phyloP scores from a whole-genome alignment of 257 asterid genomes.

The Petunia secreta region DNA sequence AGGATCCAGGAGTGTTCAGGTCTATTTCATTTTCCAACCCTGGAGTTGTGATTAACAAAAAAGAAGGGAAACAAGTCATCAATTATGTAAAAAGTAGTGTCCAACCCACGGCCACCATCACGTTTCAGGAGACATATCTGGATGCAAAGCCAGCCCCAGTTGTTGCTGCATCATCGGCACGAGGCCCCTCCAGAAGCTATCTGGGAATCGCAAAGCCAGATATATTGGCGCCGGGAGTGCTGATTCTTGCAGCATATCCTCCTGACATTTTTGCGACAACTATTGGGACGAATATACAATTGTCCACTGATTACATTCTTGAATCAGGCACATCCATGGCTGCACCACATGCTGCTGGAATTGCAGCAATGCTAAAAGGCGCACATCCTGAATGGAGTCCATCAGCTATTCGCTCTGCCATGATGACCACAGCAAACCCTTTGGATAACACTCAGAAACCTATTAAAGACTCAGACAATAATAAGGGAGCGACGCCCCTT shows the following conservation, averaged over 20 bases:
- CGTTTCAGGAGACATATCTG: conserved; percentile 17
- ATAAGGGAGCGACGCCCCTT: conserved; percentile 30
- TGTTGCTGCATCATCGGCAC: not conserved
- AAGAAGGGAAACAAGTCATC: conserved; percentile 26
- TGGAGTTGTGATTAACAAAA: conserved; percentile 22
- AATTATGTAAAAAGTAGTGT: not conserved
- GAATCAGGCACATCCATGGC: conserved; percentile 31
- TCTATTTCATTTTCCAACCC: conserved; percentile 17
- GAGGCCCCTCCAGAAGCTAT: conserved; percentile 26
- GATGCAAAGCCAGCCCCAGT: conserved; percentile 23
- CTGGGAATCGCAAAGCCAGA: conserved; percentile 23
- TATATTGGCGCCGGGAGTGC: conserved; percentile 23
- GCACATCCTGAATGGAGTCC: conserved; percentile 27
- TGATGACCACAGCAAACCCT: conserved; percentile 32
- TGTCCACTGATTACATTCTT: not conserved
- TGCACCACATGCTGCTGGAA: conserved; percentile 24
- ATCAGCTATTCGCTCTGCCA: conserved; percentile 33
- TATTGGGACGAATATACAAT: conserved; percentile 4
- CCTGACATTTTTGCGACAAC: conserved; percentile 6
- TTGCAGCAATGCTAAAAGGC: conserved; percentile 27
- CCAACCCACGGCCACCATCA: conserved; percentile 18
- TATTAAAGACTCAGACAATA: conserved; percentile 22
- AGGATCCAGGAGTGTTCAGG: conserved; percentile 25
- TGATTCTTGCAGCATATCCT: conserved; percentile 23
- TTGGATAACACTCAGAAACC: conserved; percentile 29